Evolutionary conservation across 2,329 filamentous ascomycete species (phyloP).

Genomic region (Purpureocillium takamizusanense): DNA sequence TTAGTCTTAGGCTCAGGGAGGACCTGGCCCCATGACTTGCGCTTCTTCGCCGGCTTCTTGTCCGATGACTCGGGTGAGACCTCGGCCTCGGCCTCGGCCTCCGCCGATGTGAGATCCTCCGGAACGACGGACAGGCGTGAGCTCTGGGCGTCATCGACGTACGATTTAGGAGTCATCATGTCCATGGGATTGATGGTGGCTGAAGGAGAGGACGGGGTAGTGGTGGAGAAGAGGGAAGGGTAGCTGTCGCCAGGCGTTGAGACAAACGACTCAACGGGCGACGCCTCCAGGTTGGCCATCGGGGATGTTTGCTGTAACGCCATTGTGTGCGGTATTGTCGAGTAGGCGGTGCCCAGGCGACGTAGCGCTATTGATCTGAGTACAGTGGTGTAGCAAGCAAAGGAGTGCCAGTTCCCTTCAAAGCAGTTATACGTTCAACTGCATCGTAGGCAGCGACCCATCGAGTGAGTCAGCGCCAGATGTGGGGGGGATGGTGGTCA

Average conservation of each 20-base stretch:
- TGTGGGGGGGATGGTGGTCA: not conserved
- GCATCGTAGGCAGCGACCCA: constrained; percentile 14
- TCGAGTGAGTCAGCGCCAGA: constrained; percentile 11
- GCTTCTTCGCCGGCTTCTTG: constrained; percentile 80
- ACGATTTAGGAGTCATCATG: constrained; percentile 39
- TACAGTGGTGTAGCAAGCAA: constrained; percentile 3
- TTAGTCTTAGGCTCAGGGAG: constrained; percentile 95
- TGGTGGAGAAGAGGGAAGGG: constrained; percentile 36
- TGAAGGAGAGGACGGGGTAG: constrained; percentile 18
- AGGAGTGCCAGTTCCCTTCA: constrained; percentile 8
- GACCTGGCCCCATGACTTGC: constrained; percentile 98
- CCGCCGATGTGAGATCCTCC: constrained; percentile 7
- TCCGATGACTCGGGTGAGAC: constrained; percentile 23
- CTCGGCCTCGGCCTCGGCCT: constrained; percentile 8
- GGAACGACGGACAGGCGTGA: constrained; percentile 13
- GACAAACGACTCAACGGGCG: constrained; percentile 44
- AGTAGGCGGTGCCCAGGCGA: not conserved
- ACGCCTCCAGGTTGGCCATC: constrained; percentile 42
- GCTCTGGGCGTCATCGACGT: constrained; percentile 20
- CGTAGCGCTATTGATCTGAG: not conserved
- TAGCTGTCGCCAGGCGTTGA: constrained; percentile 40
- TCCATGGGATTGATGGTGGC: constrained; percentile 35
- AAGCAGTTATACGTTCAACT: constrained; percentile 6
- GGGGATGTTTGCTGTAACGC: constrained; percentile 31
- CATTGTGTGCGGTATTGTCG: constrained; percentile 18